A percentile compares a stretch with the other conserved stretches of the same genome.
phyloP scores from a whole-genome alignment of 2,329 filamentous ascomycete species.

The Neofusicoccum laricinum region DNA sequence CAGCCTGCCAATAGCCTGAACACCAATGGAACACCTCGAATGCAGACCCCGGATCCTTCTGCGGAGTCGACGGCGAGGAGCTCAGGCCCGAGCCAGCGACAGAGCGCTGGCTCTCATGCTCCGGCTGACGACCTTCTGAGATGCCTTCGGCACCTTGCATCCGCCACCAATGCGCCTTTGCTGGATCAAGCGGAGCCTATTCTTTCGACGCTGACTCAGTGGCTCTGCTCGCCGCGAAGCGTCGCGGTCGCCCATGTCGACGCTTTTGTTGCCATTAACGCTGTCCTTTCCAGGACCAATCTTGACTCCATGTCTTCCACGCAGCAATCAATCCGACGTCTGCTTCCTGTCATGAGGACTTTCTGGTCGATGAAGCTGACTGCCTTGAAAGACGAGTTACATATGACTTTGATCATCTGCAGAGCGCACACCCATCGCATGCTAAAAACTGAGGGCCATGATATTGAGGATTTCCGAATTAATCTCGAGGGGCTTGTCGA shows the following conservation, averaged over 20 bases:
- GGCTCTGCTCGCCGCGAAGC: slow-evolving; percentile 60
- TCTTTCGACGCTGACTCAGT: slow-evolving; percentile 55
- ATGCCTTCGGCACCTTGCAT: slow-evolving; percentile 63
- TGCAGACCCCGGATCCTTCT: slow-evolving; percentile 23
- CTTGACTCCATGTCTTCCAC: slow-evolving; percentile 67
- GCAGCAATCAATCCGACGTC: slow-evolving; percentile 55
- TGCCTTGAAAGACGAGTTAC: slow-evolving; percentile 69
- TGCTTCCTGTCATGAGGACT: slow-evolving; percentile 69
- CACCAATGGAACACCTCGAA: slow-evolving; percentile 16
- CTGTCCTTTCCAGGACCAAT: slow-evolving; percentile 62
- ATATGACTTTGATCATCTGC: slow-evolving; percentile 67
- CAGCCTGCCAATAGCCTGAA: slow-evolving; percentile 26
- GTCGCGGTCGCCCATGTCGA: slow-evolving; percentile 65
- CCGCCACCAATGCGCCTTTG: slow-evolving; percentile 66
- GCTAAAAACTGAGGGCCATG: slow-evolving; percentile 30
- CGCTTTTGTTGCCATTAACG: slow-evolving; percentile 74
- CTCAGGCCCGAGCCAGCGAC: not conserved
- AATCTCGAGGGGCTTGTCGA: slow-evolving; percentile 66
- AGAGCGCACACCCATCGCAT: slow-evolving; percentile 39
- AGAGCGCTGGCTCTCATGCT: slow-evolving; percentile 20
- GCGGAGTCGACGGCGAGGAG: slow-evolving; percentile 22
- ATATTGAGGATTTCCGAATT: slow-evolving; percentile 32
- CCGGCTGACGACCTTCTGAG: slow-evolving; percentile 48
- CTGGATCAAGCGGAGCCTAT: slow-evolving; percentile 55
- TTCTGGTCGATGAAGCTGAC: slow-evolving; percentile 74